A percentile compares a stretch with the other conserved stretches of the same genome.
Conservation (phyloP, 1,284 basidiomycete species). For the Coniferiporia weirii region DNA sequence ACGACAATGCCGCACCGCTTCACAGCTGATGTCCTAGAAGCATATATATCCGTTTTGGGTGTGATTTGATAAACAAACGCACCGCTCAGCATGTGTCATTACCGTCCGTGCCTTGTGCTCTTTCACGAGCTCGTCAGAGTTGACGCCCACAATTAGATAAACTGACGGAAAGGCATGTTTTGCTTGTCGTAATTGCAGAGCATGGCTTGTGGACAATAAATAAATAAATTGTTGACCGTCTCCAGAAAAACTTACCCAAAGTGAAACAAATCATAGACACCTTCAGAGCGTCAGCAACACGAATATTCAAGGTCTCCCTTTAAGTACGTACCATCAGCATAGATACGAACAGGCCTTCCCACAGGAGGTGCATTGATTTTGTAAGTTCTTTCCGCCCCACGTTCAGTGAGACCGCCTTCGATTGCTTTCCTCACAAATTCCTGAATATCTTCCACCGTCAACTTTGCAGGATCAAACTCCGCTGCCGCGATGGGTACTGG, state of each 20-base stretch:
- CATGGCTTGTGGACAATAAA: constrained; percentile 56
- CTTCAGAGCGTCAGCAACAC: constrained; percentile 33
- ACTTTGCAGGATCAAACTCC: constrained; percentile 58
- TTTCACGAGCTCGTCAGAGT: constrained; percentile 75
- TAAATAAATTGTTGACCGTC: background rate
- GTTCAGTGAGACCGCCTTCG: constrained; percentile 35
- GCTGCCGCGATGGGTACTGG: constrained; percentile 36
- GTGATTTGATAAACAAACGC: background rate
- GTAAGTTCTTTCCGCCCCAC: constrained; percentile 57
- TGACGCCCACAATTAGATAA: constrained; percentile 86
- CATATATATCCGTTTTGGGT: constrained; percentile 16
- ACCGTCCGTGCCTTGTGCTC: constrained; percentile 76
- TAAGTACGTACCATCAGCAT: constrained; percentile 74
- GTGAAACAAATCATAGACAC: constrained; percentile 93
- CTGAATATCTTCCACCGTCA: constrained; percentile 70
- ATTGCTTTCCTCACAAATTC: constrained; percentile 63
- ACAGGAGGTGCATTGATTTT: constrained; percentile 80
- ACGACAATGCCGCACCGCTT: constrained; percentile 87
- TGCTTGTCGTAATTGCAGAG: constrained; percentile 90
- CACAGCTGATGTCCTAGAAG: constrained; percentile 43
- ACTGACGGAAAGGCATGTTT: constrained; percentile 89
- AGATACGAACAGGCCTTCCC: constrained; percentile 82
- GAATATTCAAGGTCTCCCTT: background rate
- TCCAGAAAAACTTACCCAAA: constrained; percentile 62
- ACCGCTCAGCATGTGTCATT: constrained; percentile 86